phyloP scores from a whole-genome alignment of 176 grass and related monocot genomes.

The Typha latifolia region DNA sequence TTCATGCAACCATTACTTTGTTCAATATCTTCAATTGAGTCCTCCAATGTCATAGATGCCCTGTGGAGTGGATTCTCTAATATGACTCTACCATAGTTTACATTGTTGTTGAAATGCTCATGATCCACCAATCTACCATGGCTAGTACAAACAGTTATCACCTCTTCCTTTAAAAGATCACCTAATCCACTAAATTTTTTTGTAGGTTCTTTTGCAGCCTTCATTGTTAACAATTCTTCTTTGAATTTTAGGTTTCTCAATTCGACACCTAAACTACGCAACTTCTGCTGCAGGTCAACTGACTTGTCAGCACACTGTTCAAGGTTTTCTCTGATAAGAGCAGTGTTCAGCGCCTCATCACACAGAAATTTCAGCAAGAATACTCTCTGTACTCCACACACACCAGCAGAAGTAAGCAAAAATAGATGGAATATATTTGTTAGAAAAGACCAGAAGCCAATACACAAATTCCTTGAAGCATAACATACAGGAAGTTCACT shows the following conservation, averaged over 20 bases:
- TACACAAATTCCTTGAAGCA: too few species aligned
- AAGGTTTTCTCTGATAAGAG: constrained; percentile 77
- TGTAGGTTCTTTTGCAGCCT: constrained; percentile 24
- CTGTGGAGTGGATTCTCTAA: constrained; percentile 32
- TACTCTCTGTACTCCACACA: constrained; percentile 62
- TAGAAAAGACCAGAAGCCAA: too few species aligned
- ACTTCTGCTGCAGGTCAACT: constrained; percentile 79
- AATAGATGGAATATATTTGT: too few species aligned
- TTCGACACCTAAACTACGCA: constrained; percentile 50
- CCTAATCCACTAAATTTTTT: constrained; percentile 14
- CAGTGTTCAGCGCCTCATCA: constrained; percentile 85
- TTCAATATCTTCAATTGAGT: constrained; percentile 27
- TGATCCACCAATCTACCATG: constrained; percentile 41
- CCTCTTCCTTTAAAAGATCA: constrained; percentile 27
- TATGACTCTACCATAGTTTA: constrained; percentile 6
- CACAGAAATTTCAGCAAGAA: constrained; percentile 86
- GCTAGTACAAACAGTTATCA: constrained; percentile 26
- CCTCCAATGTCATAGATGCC: constrained; percentile 15
- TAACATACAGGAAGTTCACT: too few species aligned
- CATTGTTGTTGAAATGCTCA: constrained; percentile 31
- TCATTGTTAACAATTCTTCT: constrained; percentile 41
- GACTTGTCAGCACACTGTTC: constrained; percentile 82
- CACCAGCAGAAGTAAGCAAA: constrained; percentile 4
- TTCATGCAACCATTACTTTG: constrained; percentile 32
- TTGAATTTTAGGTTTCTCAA: constrained; percentile 73